phyloP scores from a whole-genome alignment of 768 basidiomycete genomes.

The Tricholoma bakamatsutake region DNA sequence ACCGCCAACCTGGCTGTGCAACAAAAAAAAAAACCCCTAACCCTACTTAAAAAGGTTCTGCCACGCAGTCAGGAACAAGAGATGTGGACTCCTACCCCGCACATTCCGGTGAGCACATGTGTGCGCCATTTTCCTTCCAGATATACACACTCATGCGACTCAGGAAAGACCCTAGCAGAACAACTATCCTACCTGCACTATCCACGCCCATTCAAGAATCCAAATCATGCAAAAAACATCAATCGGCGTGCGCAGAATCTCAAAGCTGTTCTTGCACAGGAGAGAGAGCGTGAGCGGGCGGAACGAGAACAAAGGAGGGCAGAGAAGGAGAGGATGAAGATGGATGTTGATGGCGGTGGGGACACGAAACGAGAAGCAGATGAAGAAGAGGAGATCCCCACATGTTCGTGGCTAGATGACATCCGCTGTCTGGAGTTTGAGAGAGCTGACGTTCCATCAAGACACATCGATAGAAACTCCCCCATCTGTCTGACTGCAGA shows the following conservation, averaged over 20 bases:
- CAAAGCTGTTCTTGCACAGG: slow-evolving; percentile 76
- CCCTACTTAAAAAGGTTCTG: too few species aligned
- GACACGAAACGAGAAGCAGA: slow-evolving; percentile 14
- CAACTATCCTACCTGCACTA: slow-evolving; percentile 57
- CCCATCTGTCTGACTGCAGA: slow-evolving; percentile 71
- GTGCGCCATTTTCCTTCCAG: too few species aligned
- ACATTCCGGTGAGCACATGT: slow-evolving; percentile 38
- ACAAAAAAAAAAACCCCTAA: too few species aligned
- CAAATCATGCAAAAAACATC: slow-evolving; percentile 59
- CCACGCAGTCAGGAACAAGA: too few species aligned
- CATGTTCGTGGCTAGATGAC: slow-evolving; percentile 43
- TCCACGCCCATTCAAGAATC: slow-evolving; percentile 77
- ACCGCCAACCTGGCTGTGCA: too few species aligned
- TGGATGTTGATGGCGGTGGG: slow-evolving; percentile 36
- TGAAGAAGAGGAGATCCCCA: slow-evolving; percentile 59
- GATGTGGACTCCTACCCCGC: slow-evolving; percentile 37
- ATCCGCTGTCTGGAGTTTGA: not conserved
- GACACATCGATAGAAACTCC: slow-evolving; percentile 83
- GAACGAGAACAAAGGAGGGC: slow-evolving; percentile 55
- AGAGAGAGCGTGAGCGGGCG: slow-evolving; percentile 66
- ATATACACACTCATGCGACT: not conserved
- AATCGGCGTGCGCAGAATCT: slow-evolving; percentile 74
- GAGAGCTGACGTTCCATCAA: slow-evolving; percentile 22
- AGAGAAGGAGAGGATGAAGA: slow-evolving; percentile 42
- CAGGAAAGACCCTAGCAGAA: slow-evolving; percentile 64